phyloP scores from a whole-genome alignment of 345 rosid species.

The Acer yangbiense region DNA sequence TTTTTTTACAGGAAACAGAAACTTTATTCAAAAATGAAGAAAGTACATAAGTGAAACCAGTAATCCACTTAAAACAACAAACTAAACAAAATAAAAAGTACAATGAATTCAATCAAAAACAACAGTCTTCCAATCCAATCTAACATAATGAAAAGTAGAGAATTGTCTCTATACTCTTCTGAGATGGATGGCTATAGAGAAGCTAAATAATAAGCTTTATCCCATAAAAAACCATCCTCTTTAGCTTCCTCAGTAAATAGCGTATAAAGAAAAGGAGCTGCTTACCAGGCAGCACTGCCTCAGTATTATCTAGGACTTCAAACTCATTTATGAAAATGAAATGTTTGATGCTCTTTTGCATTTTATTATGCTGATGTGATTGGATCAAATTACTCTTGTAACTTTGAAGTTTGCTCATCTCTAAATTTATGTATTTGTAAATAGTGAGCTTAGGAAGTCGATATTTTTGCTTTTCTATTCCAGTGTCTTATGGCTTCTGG shows the following conservation, averaged over 20 bases:
- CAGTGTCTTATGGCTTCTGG: not conserved
- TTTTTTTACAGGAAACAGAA: no score
- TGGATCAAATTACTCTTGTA: not conserved
- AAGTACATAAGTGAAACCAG: no score
- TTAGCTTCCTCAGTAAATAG: not conserved
- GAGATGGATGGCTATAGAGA: no score
- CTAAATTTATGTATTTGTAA: not conserved
- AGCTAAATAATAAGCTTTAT: no score
- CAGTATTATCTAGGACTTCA: not conserved
- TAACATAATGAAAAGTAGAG: no score
- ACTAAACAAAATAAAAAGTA: no score
- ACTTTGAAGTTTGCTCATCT: not conserved
- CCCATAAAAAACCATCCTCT: no score
- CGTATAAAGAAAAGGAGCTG: not conserved
- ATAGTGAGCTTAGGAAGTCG: not conserved
- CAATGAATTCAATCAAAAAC: no score
- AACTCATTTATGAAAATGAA: not conserved
- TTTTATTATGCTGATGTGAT: not conserved
- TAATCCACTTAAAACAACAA: no score
- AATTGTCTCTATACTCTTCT: no score
- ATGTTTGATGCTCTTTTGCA: not conserved
- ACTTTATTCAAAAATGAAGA: no score
- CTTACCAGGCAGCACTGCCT: not conserved
- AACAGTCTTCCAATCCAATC: no score
- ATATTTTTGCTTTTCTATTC: not conserved